These are phyloP conservation scores for Pinus albicaulis DNA, from an alignment of 75 land plant species.

Conservation along the genomic window DNA sequence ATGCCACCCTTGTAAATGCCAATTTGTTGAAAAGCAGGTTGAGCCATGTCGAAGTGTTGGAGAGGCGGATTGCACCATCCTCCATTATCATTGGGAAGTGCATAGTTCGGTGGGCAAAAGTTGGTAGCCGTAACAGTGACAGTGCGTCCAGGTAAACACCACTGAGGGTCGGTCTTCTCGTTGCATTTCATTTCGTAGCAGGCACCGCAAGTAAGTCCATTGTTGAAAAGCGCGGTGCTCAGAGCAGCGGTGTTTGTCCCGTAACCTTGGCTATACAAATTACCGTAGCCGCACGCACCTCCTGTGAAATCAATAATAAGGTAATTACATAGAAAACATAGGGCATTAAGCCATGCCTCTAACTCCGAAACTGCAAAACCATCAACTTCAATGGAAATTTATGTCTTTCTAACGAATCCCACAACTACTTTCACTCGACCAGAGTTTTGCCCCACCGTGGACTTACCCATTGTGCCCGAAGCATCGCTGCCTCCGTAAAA, in stretches of 20 bases:
- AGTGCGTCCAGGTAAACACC: background rate
- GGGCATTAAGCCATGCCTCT: no score
- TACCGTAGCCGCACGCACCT: slow-evolving; percentile 35
- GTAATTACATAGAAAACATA: no score
- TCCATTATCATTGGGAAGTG: background rate
- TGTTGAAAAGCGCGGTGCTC: slow-evolving; percentile 5
- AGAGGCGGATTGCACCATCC: slow-evolving; percentile 19
- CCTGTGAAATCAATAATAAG: background rate
- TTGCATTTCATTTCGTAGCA: slow-evolving; percentile 14
- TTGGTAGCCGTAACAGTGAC: slow-evolving; percentile 17
- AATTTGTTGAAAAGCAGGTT: slow-evolving; percentile 7
- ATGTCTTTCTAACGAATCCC: no score
- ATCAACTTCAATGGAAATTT: no score
- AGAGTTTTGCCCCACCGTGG: no score
- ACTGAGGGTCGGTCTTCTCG: background rate
- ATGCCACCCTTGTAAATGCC: slow-evolving; percentile 11
- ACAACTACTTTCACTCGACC: no score
- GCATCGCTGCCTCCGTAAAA: no score
- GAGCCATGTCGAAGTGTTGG: slow-evolving; percentile 17
- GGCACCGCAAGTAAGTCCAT: slow-evolving; percentile 1
- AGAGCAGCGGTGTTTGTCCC: slow-evolving; percentile 10
- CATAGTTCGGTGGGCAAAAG: slow-evolving; percentile 17
- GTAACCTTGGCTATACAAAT: slow-evolving; percentile 15
- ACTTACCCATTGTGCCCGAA: no score
- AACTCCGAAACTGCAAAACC: no score